Base-by-base conservation (phyloP, 1,284 basidiomycete species). In the Spongiforma sp. region DNA sequence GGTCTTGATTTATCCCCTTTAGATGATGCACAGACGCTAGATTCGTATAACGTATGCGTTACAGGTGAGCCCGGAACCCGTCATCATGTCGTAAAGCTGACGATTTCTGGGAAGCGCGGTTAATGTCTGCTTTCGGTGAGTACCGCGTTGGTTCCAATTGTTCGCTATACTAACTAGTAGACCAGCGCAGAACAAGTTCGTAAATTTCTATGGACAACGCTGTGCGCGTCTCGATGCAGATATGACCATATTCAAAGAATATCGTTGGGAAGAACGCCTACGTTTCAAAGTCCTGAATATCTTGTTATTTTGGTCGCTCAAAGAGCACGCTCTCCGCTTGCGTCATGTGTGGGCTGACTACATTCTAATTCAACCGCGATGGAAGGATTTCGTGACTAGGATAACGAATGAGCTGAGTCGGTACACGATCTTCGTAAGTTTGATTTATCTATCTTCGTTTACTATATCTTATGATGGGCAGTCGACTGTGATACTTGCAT, bases 371-470 rank as follows among this genome's bases (percentile, higher is more conserved):
- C 63, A 66, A 15, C 71, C 71, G 15, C 68, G 65, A 1, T 75
- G 73, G 71, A 70, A 70, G 17, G 64, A 74, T 7, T 82, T 82
- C 50, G 78, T 86, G 15, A 67, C 71, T 11, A 82, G 80, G 60
- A 69, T 87, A 34, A 79, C 78, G 17, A 68, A 71, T 3, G 84
- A 89, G 65, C 85, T 87, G 83, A 75, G 77, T 56, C 82, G 84
- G 48, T 82, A 82, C 62, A 79, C 83, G 32, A 76, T 87, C 17
- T 81, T 81, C 63, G 86, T 87, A 62, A 37, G 84, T 75, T 5
- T 2, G 2, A 2, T 10, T 50, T 52, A 21, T 32, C 30, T n/a
- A 30, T 9, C 28, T 52, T 52, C 21, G 28, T 12, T 21, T 52
- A 19, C 19, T 11, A 30, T 28, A 30, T 11, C 17, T 21, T 12